Evolutionary conservation across 371 early-diverging fungal genomes (phyloP).

Genomic region (Mortierella polycephala): DNA sequence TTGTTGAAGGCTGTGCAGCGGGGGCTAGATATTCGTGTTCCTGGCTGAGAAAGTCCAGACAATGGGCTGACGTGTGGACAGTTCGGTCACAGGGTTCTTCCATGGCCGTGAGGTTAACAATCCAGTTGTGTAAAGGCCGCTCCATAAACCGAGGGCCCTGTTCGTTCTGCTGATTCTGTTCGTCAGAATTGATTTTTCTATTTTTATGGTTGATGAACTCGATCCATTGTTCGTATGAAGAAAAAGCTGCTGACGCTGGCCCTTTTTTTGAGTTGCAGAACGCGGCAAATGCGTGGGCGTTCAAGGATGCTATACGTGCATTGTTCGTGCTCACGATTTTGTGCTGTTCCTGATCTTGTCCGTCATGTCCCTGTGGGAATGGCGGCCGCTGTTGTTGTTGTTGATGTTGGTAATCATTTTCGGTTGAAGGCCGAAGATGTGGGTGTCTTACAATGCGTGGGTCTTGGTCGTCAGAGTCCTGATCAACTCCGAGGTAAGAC

Average conservation of each 20-base stretch:
- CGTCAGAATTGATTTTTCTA: neutral
- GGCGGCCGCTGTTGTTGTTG: slow-evolving; percentile 1
- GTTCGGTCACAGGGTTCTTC: slow-evolving; percentile 29
- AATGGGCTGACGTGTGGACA: slow-evolving; percentile 42
- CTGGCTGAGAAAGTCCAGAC: slow-evolving; percentile 18
- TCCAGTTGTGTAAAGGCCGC: slow-evolving; percentile 25
- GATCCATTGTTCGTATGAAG: slow-evolving; percentile 25
- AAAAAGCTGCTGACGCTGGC: neutral
- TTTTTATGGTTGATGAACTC: slow-evolving; percentile 10
- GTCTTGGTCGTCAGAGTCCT: neutral
- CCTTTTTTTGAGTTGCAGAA: slow-evolving; percentile 16
- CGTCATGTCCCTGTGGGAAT: slow-evolving; percentile 1
- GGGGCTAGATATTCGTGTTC: slow-evolving; percentile 38
- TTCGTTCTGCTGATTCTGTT: neutral
- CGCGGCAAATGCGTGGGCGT: slow-evolving; percentile 25
- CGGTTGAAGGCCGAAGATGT: neutral
- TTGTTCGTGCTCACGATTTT: slow-evolving; percentile 20
- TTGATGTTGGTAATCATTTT: neutral
- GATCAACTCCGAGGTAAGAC: slow-evolving; percentile 10
- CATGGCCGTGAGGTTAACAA: slow-evolving; percentile 31
- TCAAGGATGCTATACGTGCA: slow-evolving; percentile 26
- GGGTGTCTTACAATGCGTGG: neutral
- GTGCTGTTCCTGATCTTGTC: neutral
- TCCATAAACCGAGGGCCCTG: slow-evolving; percentile 10
- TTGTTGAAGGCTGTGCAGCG: neutral